phyloP scores from a whole-genome alignment of 1,139 yeast genomes.

The Yamadazyma triangularis region DNA sequence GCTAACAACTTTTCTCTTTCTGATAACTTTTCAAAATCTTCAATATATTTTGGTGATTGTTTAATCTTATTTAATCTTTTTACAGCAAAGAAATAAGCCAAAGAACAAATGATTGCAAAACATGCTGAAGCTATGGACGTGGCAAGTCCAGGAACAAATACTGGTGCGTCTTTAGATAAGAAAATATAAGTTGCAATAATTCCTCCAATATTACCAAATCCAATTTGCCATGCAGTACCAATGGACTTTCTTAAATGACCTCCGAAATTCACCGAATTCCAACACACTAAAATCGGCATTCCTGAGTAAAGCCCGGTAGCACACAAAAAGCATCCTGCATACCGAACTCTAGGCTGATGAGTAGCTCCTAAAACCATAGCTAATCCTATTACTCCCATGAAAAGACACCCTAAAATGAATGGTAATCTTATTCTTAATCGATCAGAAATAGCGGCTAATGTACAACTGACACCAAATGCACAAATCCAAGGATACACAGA shows the following conservation, averaged over 20 bases:
- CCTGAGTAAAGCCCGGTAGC: conserved; percentile 66
- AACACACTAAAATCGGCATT: conserved; percentile 73
- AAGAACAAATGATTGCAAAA: conserved; percentile 44
- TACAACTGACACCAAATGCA: conserved; percentile 54
- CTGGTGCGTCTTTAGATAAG: conserved; percentile 54
- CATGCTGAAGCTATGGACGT: conserved; percentile 50
- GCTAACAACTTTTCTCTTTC: conserved; percentile 45
- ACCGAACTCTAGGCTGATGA: conserved; percentile 39
- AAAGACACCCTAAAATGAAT: conserved; percentile 38
- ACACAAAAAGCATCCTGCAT: conserved; percentile 67
- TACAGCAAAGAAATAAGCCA: conserved; percentile 39
- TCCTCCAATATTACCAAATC: conserved; percentile 83
- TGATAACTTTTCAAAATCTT: conserved; percentile 40
- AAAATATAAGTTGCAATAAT: conserved; percentile 66
- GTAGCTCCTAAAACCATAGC: conserved; percentile 44
- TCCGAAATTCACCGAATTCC: conserved; percentile 63
- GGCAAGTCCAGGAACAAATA: conserved; percentile 52
- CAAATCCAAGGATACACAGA: conserved; percentile 72
- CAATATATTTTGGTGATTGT: conserved; percentile 27
- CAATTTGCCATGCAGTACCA: conserved; percentile 74
- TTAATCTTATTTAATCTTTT: conserved; percentile 42
- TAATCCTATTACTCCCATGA: conserved; percentile 51
- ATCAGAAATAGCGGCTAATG: conserved; percentile 49
- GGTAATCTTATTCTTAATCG: conserved; percentile 40
- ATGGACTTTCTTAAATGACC: conserved; percentile 70